A percentile compares a stretch with the other conserved stretches of the same genome.
Conservation (phyloP, 192 early-diverging fungal species). For the Backusella parvicylindrica region DNA sequence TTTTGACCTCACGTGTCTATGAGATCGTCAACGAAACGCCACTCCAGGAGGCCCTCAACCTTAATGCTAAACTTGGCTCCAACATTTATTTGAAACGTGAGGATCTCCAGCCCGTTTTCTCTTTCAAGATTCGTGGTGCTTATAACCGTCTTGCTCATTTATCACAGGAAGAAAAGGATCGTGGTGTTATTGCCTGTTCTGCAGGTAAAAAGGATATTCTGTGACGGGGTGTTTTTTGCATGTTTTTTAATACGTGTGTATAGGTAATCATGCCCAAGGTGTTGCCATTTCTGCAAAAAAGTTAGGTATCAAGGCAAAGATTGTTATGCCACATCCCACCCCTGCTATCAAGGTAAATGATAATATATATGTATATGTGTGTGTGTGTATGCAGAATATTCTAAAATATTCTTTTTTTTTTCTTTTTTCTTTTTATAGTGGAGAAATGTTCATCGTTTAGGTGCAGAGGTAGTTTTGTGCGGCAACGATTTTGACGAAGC, state of each 20-base stretch:
- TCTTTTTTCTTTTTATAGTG: constrained; percentile 45
- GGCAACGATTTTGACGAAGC: constrained; percentile 96
- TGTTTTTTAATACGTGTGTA: constrained; percentile 33
- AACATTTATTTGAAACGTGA: constrained; percentile 89
- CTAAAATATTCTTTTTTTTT: background rate
- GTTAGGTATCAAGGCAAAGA: constrained; percentile 89
- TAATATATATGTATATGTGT: no score
- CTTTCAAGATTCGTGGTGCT: constrained; percentile 97
- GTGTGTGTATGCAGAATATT: background rate
- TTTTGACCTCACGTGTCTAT: constrained; percentile 93
- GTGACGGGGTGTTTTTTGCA: constrained; percentile 69
- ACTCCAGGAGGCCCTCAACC: constrained; percentile 76
- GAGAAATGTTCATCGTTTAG: constrained; percentile 86
- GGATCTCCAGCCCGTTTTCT: constrained; percentile 95
- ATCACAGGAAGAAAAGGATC: constrained; percentile 66
- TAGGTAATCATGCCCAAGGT: constrained; percentile 95
- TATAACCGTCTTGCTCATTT: constrained; percentile 91
- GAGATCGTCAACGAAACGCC: constrained; percentile 93
- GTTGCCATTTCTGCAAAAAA: constrained; percentile 92
- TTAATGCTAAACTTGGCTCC: constrained; percentile 69
- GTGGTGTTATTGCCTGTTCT: constrained; percentile 93
- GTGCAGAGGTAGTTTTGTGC: constrained; percentile 84
- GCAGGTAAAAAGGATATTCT: constrained; percentile 53
- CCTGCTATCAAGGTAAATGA: constrained; percentile 43
- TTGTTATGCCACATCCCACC: constrained; percentile 88